These are phyloP conservation scores for Trypanosoma mega DNA, from an alignment of 208 protist species.

Conservation along the genomic window DNA sequence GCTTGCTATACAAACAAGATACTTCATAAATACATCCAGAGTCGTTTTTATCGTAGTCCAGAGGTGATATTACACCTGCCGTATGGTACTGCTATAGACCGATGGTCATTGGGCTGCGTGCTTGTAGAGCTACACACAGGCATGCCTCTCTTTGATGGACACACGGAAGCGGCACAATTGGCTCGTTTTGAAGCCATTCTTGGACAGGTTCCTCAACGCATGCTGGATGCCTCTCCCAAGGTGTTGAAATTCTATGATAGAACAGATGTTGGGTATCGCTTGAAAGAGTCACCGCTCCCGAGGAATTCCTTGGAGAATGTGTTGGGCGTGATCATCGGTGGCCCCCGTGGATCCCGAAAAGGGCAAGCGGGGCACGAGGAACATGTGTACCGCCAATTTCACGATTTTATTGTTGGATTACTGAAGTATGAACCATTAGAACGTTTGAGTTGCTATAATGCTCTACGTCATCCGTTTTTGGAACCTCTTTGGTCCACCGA, in stretches of 20 bases:
- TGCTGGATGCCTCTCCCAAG: constrained; percentile 63
- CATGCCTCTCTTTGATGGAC: constrained; percentile 94
- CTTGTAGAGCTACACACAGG: constrained; percentile 98
- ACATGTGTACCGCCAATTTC: constrained; percentile 47
- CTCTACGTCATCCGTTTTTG: constrained; percentile 76
- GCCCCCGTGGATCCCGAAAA: constrained; percentile 35
- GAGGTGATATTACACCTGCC: constrained; percentile 96
- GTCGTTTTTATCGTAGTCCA: constrained; percentile 97
- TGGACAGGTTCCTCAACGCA: constrained; percentile 58
- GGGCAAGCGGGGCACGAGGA: constrained; percentile 48
- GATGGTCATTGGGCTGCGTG: constrained; percentile 99
- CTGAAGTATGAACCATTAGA: constrained; percentile 58
- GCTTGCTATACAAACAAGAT: constrained; percentile 92
- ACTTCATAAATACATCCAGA: constrained; percentile 98
- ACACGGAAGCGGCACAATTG: constrained; percentile 95
- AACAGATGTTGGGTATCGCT: constrained; percentile 4
- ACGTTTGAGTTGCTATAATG: constrained; percentile 73
- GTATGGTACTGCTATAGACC: constrained; percentile 96
- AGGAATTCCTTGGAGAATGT: constrained; percentile 27
- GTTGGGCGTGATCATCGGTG: constrained; percentile 47
- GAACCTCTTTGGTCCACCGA: constrained; percentile 39
- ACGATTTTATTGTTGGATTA: constrained; percentile 56
- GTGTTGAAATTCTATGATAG: constrained; percentile 56
- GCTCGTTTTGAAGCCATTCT: constrained; percentile 89
- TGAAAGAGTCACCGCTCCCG: constrained; percentile 45